phyloP scores from a whole-genome alignment of 805 yeast genomes.

The Suhomyces sp. region DNA sequence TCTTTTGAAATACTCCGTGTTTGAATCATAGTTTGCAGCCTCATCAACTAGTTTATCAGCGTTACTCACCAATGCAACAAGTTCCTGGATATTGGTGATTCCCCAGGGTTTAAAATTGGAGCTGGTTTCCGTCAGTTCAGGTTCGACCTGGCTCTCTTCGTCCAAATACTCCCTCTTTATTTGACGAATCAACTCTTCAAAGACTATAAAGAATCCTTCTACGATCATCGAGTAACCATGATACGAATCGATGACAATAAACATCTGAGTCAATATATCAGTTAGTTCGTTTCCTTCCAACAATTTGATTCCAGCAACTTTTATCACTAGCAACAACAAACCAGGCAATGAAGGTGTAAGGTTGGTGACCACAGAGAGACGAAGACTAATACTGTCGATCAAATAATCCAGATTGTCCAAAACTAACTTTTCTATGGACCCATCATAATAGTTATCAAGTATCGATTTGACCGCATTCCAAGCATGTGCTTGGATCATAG shows the following conservation, averaged over 20 bases:
- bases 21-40: constrained; percentile 28
- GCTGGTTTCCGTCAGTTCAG: background rate
- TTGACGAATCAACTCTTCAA: constrained; percentile 56
- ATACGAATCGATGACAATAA: constrained; percentile 74
- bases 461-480: constrained; percentile 48
- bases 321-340: constrained; percentile 65
- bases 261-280: constrained; percentile 73
- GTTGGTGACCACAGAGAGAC: constrained; percentile 59
- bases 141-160: background rate
- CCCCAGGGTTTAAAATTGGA: constrained; percentile 58
- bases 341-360: constrained; percentile 73
- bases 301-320: constrained; percentile 65
- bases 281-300: constrained; percentile 54
- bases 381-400: constrained; percentile 71
- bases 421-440: constrained; percentile 56
- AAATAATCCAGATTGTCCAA: constrained; percentile 74
- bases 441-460: constrained; percentile 45
- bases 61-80: constrained; percentile 43
- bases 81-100: constrained; percentile 41
- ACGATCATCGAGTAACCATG: constrained; percentile 77
- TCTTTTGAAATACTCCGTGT: constrained; percentile 36
- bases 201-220: constrained; percentile 70
- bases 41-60: constrained; percentile 24
- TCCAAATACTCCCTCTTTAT: constrained; percentile 35
- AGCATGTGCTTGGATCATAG: constrained; percentile 54